These are phyloP conservation scores for Pyrenophora seminiperda DNA, from an alignment of 2,329 filamentous ascomycete species.

Conservation along the genomic window DNA sequence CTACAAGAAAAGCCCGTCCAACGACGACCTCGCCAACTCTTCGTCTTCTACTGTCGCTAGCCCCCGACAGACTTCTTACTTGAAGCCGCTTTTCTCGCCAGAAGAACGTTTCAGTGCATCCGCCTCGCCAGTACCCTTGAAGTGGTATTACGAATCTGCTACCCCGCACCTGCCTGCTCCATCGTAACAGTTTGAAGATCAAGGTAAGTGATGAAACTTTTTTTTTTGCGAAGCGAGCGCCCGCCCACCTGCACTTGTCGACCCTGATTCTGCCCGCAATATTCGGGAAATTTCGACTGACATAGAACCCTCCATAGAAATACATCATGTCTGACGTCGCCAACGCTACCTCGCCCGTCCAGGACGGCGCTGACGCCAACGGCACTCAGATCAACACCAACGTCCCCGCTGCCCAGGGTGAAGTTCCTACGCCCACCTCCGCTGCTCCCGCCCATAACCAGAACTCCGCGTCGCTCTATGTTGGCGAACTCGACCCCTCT, in stretches of 20 bases:
- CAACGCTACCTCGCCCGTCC: constrained; percentile 58
- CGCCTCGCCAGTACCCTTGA: constrained; percentile 29
- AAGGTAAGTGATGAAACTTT: constrained; percentile 38
- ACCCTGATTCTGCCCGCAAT: constrained; percentile 39
- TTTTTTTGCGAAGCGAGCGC: constrained; percentile 42
- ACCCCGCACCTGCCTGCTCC: constrained; percentile 27
- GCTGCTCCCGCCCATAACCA: constrained; percentile 73
- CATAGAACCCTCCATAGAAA: constrained; percentile 27
- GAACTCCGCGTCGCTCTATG: constrained; percentile 97
- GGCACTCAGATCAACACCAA: constrained; percentile 73
- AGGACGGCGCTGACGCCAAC: constrained; percentile 74
- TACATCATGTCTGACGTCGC: constrained; percentile 52
- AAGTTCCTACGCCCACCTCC: constrained; percentile 73
- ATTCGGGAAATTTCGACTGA: constrained; percentile 27
- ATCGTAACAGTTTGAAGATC: constrained; percentile 30
- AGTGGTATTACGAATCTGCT: constrained; percentile 20
- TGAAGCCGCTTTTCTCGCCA: constrained; percentile 25
- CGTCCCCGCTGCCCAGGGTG: constrained; percentile 66
- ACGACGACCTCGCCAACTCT: constrained; percentile 34
- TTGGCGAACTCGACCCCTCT: constrained; percentile 95
- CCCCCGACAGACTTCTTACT: constrained; percentile 32
- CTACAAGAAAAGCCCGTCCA: constrained; percentile 40
- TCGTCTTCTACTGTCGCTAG: constrained; percentile 38
- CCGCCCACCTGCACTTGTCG: constrained; percentile 33
- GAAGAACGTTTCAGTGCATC: constrained; percentile 28